Percentiles rank a stretch among this genome's conserved stretches.
Evolutionary conservation across 306 rosid species (phyloP).

Genomic region (Malus asiatica): DNA sequence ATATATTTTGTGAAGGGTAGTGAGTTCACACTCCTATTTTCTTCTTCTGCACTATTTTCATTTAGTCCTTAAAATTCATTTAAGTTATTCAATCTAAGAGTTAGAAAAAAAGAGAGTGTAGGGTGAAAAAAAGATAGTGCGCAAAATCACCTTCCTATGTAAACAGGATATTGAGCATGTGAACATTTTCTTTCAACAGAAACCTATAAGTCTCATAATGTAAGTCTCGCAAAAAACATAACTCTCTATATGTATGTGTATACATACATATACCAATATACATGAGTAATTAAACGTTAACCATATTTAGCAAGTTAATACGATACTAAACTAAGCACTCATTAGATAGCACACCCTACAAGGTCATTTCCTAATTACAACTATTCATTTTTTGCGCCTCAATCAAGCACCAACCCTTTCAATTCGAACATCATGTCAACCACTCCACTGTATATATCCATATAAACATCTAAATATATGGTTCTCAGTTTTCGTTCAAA

Average conservation of each 20-base stretch:
- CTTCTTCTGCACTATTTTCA: neutral
- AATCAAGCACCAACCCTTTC: neutral
- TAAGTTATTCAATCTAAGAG: neutral
- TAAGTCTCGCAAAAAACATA: neutral
- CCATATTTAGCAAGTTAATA: neutral
- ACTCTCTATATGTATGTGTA: neutral
- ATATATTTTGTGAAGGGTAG: too few species aligned
- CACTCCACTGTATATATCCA: neutral
- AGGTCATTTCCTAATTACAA: neutral
- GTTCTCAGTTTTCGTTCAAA: neutral
- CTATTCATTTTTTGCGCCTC: neutral
- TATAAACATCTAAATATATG: neutral
- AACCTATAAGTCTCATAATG: neutral
- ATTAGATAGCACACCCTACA: neutral
- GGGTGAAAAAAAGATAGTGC: neutral
- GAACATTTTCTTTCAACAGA: neutral
- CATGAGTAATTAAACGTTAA: neutral
- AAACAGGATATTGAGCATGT: neutral
- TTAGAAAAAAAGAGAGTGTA: neutral
- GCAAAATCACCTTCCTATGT: neutral
- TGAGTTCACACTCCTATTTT: too few species aligned
- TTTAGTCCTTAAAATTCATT: neutral
- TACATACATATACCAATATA: neutral
- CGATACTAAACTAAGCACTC: neutral
- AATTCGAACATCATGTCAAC: neutral